Percentiles rank a stretch among this genome's conserved stretches.
These are phyloP conservation scores for Inga laurina DNA, from an alignment of 306 rosid genomes.

Conservation along the genomic window DNA sequence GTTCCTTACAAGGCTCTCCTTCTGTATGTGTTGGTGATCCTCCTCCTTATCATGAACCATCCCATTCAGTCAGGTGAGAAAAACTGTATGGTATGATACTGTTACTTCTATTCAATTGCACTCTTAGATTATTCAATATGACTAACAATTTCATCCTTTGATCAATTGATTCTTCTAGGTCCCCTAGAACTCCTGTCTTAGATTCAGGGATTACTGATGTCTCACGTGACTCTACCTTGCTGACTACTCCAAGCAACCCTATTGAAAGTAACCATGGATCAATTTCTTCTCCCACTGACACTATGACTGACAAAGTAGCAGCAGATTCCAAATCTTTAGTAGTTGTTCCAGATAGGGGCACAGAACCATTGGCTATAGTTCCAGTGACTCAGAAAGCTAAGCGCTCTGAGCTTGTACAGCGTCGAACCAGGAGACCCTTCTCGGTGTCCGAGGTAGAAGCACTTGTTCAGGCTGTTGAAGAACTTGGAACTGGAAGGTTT, in stretches of 20 bases:
- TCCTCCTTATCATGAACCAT: slow-evolving; percentile 47
- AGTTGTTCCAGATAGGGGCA: slow-evolving; percentile 50
- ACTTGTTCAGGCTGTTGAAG: slow-evolving; percentile 88
- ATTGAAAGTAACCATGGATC: slow-evolving; percentile 52
- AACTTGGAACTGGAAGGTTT: slow-evolving; percentile 96
- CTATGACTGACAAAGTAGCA: slow-evolving; percentile 42
- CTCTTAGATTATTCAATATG: not conserved
- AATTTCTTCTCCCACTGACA: slow-evolving; percentile 54
- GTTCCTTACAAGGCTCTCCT: slow-evolving; percentile 47
- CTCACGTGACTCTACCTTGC: slow-evolving; percentile 45
- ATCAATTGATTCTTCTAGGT: slow-evolving; percentile 49
- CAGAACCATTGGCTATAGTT: slow-evolving; percentile 62
- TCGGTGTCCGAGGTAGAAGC: slow-evolving; percentile 95
- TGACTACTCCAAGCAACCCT: slow-evolving; percentile 42
- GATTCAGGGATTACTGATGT: slow-evolving; percentile 50
- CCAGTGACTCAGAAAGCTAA: slow-evolving; percentile 65
- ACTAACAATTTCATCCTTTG: slow-evolving; percentile 33
- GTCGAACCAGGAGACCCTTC: slow-evolving; percentile 92
- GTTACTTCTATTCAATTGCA: slow-evolving; percentile 16
- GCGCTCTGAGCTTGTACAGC: slow-evolving; percentile 80
- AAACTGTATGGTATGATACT: slow-evolving; percentile 2
- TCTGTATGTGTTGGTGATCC: slow-evolving; percentile 46
- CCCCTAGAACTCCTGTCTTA: slow-evolving; percentile 47
- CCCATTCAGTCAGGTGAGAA: slow-evolving; percentile 59
- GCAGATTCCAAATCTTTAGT: slow-evolving; percentile 66